Base-by-base conservation (phyloP, 139 green algal species). In the Tetradesmus lagerheimii region DNA sequence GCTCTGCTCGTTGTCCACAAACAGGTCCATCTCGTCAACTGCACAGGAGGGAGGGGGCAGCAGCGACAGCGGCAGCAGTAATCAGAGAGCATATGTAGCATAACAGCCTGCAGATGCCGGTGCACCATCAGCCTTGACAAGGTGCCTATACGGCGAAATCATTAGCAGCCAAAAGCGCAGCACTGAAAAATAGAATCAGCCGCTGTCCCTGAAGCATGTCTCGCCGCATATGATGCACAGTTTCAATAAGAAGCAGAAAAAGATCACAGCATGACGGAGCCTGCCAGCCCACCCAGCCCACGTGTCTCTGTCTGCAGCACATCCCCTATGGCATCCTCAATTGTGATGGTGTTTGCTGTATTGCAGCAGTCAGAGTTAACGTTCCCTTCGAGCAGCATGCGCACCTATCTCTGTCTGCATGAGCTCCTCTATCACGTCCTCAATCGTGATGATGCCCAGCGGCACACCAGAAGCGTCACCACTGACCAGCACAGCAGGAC, bases 11-110 rank as follows among this genome's bases (percentile, higher is more conserved):
- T 97, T 97, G 86, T 97, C 95, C 64, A 98, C 92, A 66, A 92
- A 96, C 6, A 92, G 87, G 81, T 97, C 95, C 9, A 94, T 97
- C 86, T 97, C 95, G 67, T 97, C 94, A n/a, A 97, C 50, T 81
- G 75, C 75, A 81, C 12, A 25, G 16, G 12, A 25, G 15, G 16
- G 50, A 20, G 25, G 25, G 12, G 15, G 50, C 50, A 64, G 50
- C 50, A 64, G 50, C 50, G 25, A 64, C 11, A 64, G 43, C 43
- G 8, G 8, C n/a, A n/a, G n/a, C n/a, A n/a, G n/a, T n/a, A 74
- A 34, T 77, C 2, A 95, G 93, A 81, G 96, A 98, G 67, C 88
- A 91, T n/a, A 75, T 93, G 35, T 97, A 97, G 82, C 91, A 88
- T 25, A 97, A 97, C 85, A 96, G 96, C 83, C 93, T 98, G 35